These are phyloP conservation scores for Alternaria metachromatica DNA, from an alignment of 2,329 filamentous ascomycete genomes.

Conservation along the genomic window DNA sequence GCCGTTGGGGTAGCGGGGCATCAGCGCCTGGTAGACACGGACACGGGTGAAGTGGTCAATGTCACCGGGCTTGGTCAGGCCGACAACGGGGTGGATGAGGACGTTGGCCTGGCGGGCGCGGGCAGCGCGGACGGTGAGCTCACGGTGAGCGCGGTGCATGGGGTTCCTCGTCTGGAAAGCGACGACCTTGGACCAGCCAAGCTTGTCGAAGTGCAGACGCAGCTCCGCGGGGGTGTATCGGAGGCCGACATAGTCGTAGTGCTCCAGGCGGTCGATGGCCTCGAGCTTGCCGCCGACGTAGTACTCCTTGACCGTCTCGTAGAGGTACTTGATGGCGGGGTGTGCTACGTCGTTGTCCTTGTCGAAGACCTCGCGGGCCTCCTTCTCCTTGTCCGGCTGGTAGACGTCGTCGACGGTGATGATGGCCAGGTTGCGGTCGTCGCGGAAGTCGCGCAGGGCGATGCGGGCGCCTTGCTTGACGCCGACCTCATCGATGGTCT, in stretches of 20 bases:
- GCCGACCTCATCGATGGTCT: slow-evolving; percentile 74
- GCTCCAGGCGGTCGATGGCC: slow-evolving; percentile 91
- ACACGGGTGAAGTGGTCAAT: slow-evolving; percentile 99
- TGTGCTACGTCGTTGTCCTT: slow-evolving; percentile 89
- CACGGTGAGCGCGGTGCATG: slow-evolving; percentile 98
- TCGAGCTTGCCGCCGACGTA: slow-evolving; percentile 97
- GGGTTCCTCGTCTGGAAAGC: slow-evolving; percentile 98
- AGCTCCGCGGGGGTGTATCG: slow-evolving; percentile 95
- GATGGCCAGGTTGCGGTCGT: slow-evolving; percentile 95
- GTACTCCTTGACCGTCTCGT: slow-evolving; percentile 79
- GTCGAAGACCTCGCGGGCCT: slow-evolving; percentile 94
- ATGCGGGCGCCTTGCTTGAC: slow-evolving; percentile 83
- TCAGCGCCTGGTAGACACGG: slow-evolving; percentile 95
- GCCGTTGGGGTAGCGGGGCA: slow-evolving; percentile 96
- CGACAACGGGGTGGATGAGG: slow-evolving; percentile 97
- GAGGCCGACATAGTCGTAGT: slow-evolving; percentile 98
- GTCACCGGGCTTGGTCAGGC: slow-evolving; percentile 97
- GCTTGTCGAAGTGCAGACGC: slow-evolving; percentile 97
- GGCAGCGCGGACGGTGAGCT: slow-evolving; percentile 95
- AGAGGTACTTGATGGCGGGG: slow-evolving; percentile 90
- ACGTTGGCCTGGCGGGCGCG: slow-evolving; percentile 97
- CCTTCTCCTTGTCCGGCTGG: slow-evolving; percentile 91
- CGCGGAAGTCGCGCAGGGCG: slow-evolving; percentile 91
- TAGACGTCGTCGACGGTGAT: slow-evolving; percentile 96
- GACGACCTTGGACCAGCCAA: slow-evolving; percentile 96